phyloP scores from a whole-genome alignment of 2,329 filamentous ascomycete genomes.

The Colletotrichum phormii region DNA sequence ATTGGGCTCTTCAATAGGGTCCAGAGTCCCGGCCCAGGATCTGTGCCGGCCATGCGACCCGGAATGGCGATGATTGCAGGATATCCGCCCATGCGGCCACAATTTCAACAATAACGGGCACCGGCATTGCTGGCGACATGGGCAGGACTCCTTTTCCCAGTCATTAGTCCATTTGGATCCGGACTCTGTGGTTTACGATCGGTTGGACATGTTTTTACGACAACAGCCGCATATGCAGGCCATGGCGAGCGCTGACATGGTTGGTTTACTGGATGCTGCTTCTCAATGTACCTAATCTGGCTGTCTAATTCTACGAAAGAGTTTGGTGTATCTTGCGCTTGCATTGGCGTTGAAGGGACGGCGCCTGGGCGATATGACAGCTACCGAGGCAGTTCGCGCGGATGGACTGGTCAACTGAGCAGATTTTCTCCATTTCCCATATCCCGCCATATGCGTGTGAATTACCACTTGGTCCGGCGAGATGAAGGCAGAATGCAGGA shows the following conservation, averaged over 20 bases:
- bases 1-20: constrained; percentile 80
- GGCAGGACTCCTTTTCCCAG: neutral
- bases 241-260: constrained; percentile 21
- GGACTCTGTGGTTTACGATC: neutral
- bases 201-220: constrained; percentile 4
- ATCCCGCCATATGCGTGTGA: neutral
- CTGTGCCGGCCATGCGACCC: constrained; percentile 43
- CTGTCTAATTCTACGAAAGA: constrained; percentile 11
- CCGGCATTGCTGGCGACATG: neutral
- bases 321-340: neutral
- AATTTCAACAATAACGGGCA: constrained; percentile 45
- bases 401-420: neutral
- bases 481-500: neutral
- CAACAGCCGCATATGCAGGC: constrained; percentile 19
- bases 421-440: neutral
- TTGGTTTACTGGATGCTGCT: constrained; percentile 17
- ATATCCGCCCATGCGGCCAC: constrained; percentile 50
- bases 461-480: neutral
- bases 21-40: constrained; percentile 50
- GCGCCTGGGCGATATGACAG: neutral
- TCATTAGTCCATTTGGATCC: neutral
- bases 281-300: constrained; percentile 23
- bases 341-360: neutral
- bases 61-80: constrained; percentile 51
- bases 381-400: neutral